These are phyloP conservation scores for Teratosphaeria gauchensis DNA, from an alignment of 2,329 filamentous ascomycete species.

Conservation along the genomic window DNA sequence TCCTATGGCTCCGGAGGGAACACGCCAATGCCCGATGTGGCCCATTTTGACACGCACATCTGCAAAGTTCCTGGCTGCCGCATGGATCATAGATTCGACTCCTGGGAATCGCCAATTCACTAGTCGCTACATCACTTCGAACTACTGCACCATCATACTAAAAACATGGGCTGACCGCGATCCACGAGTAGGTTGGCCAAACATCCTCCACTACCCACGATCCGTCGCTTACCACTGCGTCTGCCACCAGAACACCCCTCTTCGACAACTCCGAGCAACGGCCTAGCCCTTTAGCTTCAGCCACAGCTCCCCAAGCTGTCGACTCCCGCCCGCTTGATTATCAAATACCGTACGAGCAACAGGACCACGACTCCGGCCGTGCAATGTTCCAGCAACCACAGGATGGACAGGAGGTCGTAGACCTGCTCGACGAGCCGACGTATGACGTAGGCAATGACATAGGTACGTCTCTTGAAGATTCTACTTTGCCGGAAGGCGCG, in stretches of 20 bases:
- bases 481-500: not conserved
- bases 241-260: slow-evolving; percentile 10
- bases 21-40: slow-evolving; percentile 7
- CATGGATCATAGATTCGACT: slow-evolving; percentile 22
- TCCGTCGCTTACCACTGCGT: slow-evolving; percentile 18
- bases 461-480: slow-evolving; percentile 7
- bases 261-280: slow-evolving; percentile 17
- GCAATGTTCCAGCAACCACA: slow-evolving; percentile 14
- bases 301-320: not conserved
- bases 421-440: slow-evolving; percentile 19
- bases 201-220: slow-evolving; percentile 14
- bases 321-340: slow-evolving; percentile 17
- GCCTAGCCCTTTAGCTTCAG: slow-evolving; percentile 11
- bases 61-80: slow-evolving; percentile 5
- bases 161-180: slow-evolving; percentile 15
- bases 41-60: slow-evolving; percentile 10
- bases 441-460: slow-evolving; percentile 6
- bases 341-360: slow-evolving; percentile 1
- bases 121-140: slow-evolving; percentile 6
- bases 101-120: slow-evolving; percentile 23
- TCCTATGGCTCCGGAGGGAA: slow-evolving; percentile 9
- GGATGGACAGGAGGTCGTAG: slow-evolving; percentile 26
- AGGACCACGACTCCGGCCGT: not conserved
- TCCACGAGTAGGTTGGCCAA: slow-evolving; percentile 14
- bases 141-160: not conserved